Conservation (phyloP, 2,329 filamentous ascomycete genomes). For the Penicillium brasilianum region DNA sequence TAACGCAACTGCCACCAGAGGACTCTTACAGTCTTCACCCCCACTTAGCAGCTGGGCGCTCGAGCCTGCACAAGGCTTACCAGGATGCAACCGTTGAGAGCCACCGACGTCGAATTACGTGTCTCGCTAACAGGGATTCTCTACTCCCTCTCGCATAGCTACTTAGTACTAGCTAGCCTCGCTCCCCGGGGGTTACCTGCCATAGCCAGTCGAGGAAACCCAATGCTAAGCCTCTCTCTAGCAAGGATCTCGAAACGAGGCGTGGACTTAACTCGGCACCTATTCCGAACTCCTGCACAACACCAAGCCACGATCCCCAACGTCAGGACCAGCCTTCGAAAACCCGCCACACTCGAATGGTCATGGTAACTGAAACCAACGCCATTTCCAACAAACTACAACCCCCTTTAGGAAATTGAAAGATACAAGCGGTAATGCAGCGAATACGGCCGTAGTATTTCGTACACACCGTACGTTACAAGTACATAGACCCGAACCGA, state of each 20-base stretch:
- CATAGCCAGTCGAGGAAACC: background rate
- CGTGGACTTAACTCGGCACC: background rate
- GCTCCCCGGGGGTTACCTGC: background rate
- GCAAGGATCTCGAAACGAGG: background rate
- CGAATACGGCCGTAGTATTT: too few relatives aligned
- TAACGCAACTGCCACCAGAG: background rate
- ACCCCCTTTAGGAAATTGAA: background rate
- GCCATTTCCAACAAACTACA: background rate
- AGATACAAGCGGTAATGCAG: background rate
- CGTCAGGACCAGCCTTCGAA: background rate
- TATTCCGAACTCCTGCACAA: background rate
- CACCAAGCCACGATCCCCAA: background rate
- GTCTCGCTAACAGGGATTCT: background rate
- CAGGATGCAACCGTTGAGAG: background rate
- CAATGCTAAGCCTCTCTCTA: background rate
- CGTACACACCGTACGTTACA: background rate
- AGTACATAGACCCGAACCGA: too few relatives aligned
- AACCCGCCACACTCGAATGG: background rate
- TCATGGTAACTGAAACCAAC: background rate
- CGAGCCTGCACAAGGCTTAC: background rate
- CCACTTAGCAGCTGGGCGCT: background rate
- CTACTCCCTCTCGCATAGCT: background rate
- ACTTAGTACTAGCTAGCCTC: too few relatives aligned
- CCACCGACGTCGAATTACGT: conserved; percentile 1
- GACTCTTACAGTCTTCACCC: background rate